Percentiles rank a stretch among this genome's conserved stretches.
These are phyloP conservation scores for Sporothrix brasiliensis DNA, from an alignment of 2,329 filamentous ascomycete species.

Conservation along the genomic window DNA sequence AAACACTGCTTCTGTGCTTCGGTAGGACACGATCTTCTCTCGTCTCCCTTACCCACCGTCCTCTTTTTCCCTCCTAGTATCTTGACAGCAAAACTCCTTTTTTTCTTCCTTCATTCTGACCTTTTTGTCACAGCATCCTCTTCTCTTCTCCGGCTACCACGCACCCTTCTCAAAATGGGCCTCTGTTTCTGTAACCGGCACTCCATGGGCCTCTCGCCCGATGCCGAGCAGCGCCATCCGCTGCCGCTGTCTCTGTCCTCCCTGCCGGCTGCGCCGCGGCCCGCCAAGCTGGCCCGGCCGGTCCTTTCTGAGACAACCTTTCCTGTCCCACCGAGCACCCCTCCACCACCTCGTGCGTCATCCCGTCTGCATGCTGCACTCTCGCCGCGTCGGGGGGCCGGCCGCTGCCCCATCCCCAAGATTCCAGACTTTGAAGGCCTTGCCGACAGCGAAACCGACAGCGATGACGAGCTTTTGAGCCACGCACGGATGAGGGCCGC, in stretches of 20 bases:
- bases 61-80: not conserved
- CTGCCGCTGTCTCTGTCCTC: conserved; percentile 10
- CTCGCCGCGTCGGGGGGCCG: conserved; percentile 8
- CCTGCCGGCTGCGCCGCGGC: conserved; percentile 26
- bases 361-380: not conserved
- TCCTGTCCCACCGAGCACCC: conserved; percentile 6
- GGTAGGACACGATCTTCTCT: conserved; percentile 7
- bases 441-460: conserved; percentile 47
- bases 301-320: not conserved
- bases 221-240: conserved; percentile 13
- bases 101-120: not conserved
- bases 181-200: conserved; percentile 35
- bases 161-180: conserved; percentile 27
- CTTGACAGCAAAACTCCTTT: not conserved
- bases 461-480: conserved; percentile 44
- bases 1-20: not conserved
- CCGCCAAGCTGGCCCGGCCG: conserved; percentile 9
- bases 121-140: not conserved
- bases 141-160: not conserved
- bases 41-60: not conserved
- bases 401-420: conserved; percentile 27
- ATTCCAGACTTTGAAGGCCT: conserved; percentile 37
- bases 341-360: not conserved
- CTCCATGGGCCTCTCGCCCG: conserved; percentile 21
- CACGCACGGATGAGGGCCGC: not conserved